Evolutionary conservation across 352 stramenopile genomes (phyloP).

Genomic region (Phytopythium helicoides): DNA sequence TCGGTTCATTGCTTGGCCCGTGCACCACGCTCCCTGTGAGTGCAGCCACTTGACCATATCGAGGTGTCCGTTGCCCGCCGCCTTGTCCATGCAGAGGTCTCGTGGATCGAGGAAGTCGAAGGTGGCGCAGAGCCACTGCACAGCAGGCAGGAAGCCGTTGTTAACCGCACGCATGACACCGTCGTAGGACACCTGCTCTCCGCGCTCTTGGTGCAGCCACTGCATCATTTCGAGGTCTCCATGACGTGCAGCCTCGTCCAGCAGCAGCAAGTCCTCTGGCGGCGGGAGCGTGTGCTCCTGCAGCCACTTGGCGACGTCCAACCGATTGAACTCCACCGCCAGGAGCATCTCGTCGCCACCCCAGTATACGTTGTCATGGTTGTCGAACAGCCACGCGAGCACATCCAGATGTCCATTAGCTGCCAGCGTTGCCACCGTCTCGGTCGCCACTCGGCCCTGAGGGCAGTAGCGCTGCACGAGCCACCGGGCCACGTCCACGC

Average conservation of each 20-base stretch:
- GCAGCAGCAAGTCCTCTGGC: conserved; percentile 2
- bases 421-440: conserved; percentile 12
- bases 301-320: conserved; percentile 14
- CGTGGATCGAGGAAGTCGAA: conserved; percentile 12
- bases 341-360: conserved; percentile 26
- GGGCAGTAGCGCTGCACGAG: conserved; percentile 10
- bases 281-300: conserved; percentile 12
- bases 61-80: conserved; percentile 21
- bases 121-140: conserved; percentile 5
- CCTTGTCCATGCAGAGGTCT: conserved; percentile 19
- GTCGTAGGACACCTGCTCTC: conserved; percentile 20
- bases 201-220: conserved; percentile 18
- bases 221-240: conserved; percentile 26
- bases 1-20: conserved; percentile 15
- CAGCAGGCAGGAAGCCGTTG: conserved; percentile 1
- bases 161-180: conserved; percentile 20
- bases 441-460: conserved; percentile 12
- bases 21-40: conserved; percentile 11
- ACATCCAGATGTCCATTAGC: conserved; percentile 22
- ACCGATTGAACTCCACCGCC: conserved; percentile 20
- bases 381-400: conserved; percentile 25
- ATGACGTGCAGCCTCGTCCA: conserved; percentile 25
- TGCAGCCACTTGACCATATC: conserved; percentile 27
- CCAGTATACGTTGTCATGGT: conserved; percentile 29
- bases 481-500: conserved; percentile 19